Evolutionary conservation across 2,329 filamentous ascomycete species (phyloP).

Genomic region (Scleromitrula shiraiana): DNA sequence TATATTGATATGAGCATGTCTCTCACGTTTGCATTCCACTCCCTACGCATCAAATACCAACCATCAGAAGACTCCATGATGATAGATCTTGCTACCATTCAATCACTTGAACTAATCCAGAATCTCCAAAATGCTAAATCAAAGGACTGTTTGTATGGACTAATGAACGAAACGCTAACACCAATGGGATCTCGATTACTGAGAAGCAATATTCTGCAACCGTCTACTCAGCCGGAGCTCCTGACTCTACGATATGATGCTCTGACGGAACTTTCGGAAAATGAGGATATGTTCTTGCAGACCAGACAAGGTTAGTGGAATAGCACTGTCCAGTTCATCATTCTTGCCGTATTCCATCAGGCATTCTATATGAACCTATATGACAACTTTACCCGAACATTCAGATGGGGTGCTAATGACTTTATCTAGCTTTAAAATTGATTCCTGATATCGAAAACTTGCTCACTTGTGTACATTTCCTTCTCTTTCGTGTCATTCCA

Average conservation of each 20-base stretch:
- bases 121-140: conserved; percentile 74
- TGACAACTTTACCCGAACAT: not conserved
- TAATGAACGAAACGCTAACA: conserved; percentile 78
- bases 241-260: conserved; percentile 71
- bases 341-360: too few species aligned
- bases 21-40: conserved; percentile 66
- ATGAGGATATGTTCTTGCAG: conserved; percentile 77
- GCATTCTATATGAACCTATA: not conserved
- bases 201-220: conserved; percentile 80
- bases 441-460: conserved; percentile 76
- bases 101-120: conserved; percentile 82
- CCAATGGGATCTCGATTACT: conserved; percentile 84
- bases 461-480: conserved; percentile 56
- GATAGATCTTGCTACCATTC: conserved; percentile 83
- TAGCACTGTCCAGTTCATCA: not conserved
- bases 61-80: conserved; percentile 91
- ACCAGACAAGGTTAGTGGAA: conserved; percentile 53
- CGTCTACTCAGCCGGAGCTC: conserved; percentile 62
- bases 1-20: conserved; percentile 67
- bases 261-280: conserved; percentile 70
- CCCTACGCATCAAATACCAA: conserved; percentile 78
- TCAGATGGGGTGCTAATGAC: not conserved
- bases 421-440: conserved; percentile 53
- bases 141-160: conserved; percentile 72
- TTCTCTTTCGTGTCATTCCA: not conserved